Evolutionary conservation across 129 eudicot species (phyloP), one percentile per base, ranked within the genome.

Genomic region (Helianthus tuberosus): DNA sequence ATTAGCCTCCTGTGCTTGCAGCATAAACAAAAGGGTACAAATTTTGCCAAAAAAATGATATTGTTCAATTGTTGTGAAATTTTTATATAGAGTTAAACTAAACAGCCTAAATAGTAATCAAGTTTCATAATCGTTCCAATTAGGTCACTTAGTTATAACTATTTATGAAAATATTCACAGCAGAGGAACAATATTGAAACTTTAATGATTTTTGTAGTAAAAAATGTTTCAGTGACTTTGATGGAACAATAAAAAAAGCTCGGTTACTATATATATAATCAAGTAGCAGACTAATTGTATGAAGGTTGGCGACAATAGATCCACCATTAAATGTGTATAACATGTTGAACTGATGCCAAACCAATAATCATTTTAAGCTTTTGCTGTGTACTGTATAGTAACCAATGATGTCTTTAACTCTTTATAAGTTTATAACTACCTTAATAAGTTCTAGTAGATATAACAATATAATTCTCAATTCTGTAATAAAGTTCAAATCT

Each of bases 1-100:
- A 41, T 66, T 11, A 11, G 74, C 35, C 65, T 75, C 36, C 20
- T 32, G 29, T 12, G 39, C 29, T 51, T 74, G 69, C 53, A 64
- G 65, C 35, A 52, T 52, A 36, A 5, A 52, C 15, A 23, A 36
- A 52, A 51, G 36, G 17, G 41, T 38, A 35, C 44, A 38, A 64
- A 17, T 5, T 12, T 52, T 32, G 17, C 51, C 4, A 39, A 4
- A 43, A 0, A 38, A 14, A 75, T 6, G 46, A 39, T 39, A 39
- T 39, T 5, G 46, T 39, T 39, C 46, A 5, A 39, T 5, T 8
- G 46, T 39, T 39, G 46, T 39, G 46, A 39, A 39, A 4, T 6
- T 39, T 39, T 39, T 8, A 39, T 39, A 39, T 5, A 39, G 1
- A 39, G 46, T 39, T 39, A 39, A 39, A 39, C 46, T 39, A 8